Evolutionary conservation across 495 filamentous ascomycete genomes (phyloP).

Genomic region (Neurospora hispaniola): DNA sequence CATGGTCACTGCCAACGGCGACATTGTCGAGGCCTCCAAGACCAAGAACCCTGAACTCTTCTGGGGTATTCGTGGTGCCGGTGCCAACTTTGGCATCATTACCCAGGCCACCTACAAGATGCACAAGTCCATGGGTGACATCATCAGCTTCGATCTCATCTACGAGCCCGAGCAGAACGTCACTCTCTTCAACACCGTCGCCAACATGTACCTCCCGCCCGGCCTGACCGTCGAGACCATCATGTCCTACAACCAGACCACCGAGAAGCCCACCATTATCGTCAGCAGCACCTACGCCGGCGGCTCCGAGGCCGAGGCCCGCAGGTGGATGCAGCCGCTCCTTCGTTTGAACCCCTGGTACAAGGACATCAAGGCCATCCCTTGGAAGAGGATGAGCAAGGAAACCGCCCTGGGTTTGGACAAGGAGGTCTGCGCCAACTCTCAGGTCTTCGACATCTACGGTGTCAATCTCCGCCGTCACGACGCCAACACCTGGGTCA

Average conservation of each 20-base stretch:
- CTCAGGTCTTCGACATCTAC: not conserved
- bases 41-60: constrained; percentile 32
- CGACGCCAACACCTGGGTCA: not conserved
- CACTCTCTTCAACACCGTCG: not conserved
- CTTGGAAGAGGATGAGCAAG: not conserved
- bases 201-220: not conserved
- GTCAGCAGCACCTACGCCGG: not conserved
- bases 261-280: not conserved
- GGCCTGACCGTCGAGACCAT: not conserved
- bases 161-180: not conserved
- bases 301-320: not conserved
- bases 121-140: constrained; percentile 1
- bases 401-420: not conserved
- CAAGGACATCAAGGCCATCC: not conserved
- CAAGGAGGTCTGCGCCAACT: not conserved
- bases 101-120: constrained; percentile 11
- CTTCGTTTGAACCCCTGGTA: not conserved
- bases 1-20: constrained; percentile 20
- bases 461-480: not conserved
- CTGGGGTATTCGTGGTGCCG: constrained; percentile 31
- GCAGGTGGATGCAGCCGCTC: not conserved
- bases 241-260: not conserved
- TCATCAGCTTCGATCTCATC: not conserved
- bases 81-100: constrained; percentile 37
- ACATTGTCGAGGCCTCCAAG: constrained; percentile 23